Evolutionary conservation across 2,329 filamentous ascomycete genomes (phyloP), one percentile per base, ranked within the genome.

Genomic region (Colletotrichum zoysiae): DNA sequence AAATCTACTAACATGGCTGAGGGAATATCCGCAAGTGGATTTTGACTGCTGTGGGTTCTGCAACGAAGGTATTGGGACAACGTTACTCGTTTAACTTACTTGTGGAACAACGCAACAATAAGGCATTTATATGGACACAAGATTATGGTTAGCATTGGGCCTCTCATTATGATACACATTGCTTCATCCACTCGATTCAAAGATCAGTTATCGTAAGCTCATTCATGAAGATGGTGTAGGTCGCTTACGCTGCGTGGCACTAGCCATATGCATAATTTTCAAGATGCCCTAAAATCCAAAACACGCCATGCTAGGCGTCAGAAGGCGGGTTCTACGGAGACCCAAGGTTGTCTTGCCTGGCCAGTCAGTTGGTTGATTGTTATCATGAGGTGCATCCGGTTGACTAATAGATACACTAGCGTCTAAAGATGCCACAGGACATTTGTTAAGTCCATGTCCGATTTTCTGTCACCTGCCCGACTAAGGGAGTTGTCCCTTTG

Each of bases 301-400:
- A 18, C 1, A 18, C 16, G 9, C 4, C 5, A 5, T 7, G 3
- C 5, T 20, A 55, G 7, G 3, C 20, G 1, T 18, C 0, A 20
- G 14, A 33, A 33, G 3, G 16, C 30, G 26, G 16, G 6, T 11
- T 20, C 6, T 16, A 5, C 3, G 7, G 5, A 35, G 5, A 8
- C 16, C 8, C n/a, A 55, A 26, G 16, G 4, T 35, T 20, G 16
- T 35, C 3, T 35, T 18, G 1, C 12, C 18, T 35, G 16, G 26
- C 51, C 51, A 55, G 51, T 55, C 30, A 35, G 16, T 35, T 55
- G 51, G n/a, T n/a, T n/a, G 3, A 33, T 12, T 35, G 2, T 30
- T 33, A 33, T 20, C 30, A 33, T 18, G 16, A 20, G 16, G 18
- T 18, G 8, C 26, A 4, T 35, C 11, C 5, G 16, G 16, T 33